Evolutionary conservation across 1,284 basidiomycete genomes (phyloP).

Genomic region (Sphagnurus paluster): DNA sequence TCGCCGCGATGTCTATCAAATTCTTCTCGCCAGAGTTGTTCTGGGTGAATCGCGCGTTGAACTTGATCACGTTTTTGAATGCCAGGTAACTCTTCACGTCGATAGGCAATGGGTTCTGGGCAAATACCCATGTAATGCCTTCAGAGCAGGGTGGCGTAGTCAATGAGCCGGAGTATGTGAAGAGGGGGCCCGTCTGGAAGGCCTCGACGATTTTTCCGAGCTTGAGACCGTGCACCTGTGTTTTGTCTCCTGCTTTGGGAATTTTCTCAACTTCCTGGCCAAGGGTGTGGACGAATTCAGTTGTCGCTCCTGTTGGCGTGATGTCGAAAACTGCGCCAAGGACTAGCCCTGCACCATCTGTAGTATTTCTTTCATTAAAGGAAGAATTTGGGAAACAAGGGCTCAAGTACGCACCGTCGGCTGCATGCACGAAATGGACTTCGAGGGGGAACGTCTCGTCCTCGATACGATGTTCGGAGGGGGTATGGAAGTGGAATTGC

Average conservation of each 20-base stretch:
- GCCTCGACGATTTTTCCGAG: not conserved
- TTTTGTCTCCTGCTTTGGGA: not conserved
- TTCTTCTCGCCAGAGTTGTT: not conserved
- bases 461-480: conserved; percentile 13
- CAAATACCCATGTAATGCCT: conserved; percentile 1
- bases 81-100: not conserved
- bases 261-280: not conserved
- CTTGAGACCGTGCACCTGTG: not conserved
- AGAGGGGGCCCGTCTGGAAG: not conserved
- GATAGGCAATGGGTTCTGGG: not conserved
- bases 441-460: conserved; percentile 12
- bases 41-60: conserved; percentile 7
- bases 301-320: not conserved
- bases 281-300: not conserved
- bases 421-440: conserved; percentile 11
- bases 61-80: conserved; percentile 5
- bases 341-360: not conserved
- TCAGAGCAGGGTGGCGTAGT: conserved; percentile 2
- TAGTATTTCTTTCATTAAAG: not conserved
- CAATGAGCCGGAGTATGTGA: not conserved
- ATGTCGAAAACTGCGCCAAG: not conserved
- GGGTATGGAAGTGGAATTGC: conserved; percentile 15
- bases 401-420: conserved; percentile 1
- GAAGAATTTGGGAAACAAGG: not conserved
- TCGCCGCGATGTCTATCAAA: not conserved